Conservation (phyloP, 108 stramenopile genomes). For the Skeletonema menzelii region DNA sequence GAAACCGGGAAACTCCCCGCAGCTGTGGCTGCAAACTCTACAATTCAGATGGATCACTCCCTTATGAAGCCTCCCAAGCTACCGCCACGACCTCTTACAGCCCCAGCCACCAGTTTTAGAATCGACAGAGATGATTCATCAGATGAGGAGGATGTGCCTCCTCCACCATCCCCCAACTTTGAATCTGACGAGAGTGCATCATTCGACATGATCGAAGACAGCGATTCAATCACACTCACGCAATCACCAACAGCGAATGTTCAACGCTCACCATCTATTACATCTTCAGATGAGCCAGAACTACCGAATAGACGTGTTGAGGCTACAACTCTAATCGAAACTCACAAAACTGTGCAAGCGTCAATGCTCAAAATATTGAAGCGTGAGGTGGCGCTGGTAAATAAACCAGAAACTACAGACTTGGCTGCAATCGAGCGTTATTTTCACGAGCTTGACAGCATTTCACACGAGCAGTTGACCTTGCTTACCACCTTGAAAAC, state of each 20-base stretch:
- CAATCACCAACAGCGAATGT: neutral
- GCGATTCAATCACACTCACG: neutral
- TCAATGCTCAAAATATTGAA: neutral
- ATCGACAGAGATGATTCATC: conserved; percentile 24
- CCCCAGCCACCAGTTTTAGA: conserved; percentile 45
- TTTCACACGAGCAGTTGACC: neutral
- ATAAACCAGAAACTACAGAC: neutral
- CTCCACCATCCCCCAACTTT: conserved; percentile 18
- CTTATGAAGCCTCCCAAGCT: conserved; percentile 7
- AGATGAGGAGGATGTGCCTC: conserved; percentile 29
- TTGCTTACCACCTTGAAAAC: neutral
- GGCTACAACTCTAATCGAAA: neutral
- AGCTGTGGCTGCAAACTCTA: conserved; percentile 26
- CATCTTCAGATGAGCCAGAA: neutral
- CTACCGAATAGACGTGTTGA: neutral
- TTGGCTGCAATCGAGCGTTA: neutral
- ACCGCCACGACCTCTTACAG: conserved; percentile 39
- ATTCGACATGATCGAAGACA: neutral
- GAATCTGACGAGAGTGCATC: neutral
- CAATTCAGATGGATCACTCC: conserved; percentile 36
- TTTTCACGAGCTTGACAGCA: neutral
- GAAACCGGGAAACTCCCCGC: conserved; percentile 62
- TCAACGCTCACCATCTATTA: neutral
- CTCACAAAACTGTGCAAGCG: neutral
- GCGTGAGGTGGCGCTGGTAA: conserved; percentile 1